Conservation (phyloP, 345 rosid genomes). For the Eutrema heterophyllum region DNA sequence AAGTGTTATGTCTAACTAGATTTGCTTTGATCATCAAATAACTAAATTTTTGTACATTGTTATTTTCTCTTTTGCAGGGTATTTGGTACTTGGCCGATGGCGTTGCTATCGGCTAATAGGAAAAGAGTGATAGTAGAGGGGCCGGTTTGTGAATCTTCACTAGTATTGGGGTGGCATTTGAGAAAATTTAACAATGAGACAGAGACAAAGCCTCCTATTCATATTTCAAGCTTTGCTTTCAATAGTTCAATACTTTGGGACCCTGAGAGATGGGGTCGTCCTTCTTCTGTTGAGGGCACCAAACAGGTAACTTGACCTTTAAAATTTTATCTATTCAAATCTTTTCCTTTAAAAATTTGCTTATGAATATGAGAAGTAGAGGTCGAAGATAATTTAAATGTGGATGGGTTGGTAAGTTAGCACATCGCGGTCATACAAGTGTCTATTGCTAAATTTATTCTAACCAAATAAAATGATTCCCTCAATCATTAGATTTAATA, state of each 20-base stretch:
- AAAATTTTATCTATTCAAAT: not conserved
- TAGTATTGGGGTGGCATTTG: conserved; percentile 85
- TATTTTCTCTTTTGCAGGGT: conserved; percentile 38
- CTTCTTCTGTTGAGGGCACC: conserved; percentile 55
- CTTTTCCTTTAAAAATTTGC: not conserved
- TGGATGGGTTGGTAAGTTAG: not conserved
- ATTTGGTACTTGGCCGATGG: conserved; percentile 91
- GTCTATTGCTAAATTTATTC: not conserved
- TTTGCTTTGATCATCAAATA: not conserved
- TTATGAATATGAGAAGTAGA: not conserved
- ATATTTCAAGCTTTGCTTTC: conserved; percentile 63
- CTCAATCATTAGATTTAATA: not conserved
- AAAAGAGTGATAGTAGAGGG: conserved; percentile 70
- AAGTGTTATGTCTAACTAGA: not conserved
- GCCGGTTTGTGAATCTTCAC: conserved; percentile 74
- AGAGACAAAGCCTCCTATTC: conserved; percentile 43
- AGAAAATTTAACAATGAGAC: conserved; percentile 51
- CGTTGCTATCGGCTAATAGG: conserved; percentile 56
- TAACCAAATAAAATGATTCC: not conserved
- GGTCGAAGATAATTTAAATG: not conserved
- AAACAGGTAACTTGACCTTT: conserved; percentile 49
- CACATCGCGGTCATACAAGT: not conserved
- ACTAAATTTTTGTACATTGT: not conserved
- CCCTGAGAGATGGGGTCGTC: conserved; percentile 90
- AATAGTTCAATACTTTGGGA: conserved; percentile 87